Base-by-base conservation (phyloP, 192 early-diverging fungal species). In the Mortierella claussenii region DNA sequence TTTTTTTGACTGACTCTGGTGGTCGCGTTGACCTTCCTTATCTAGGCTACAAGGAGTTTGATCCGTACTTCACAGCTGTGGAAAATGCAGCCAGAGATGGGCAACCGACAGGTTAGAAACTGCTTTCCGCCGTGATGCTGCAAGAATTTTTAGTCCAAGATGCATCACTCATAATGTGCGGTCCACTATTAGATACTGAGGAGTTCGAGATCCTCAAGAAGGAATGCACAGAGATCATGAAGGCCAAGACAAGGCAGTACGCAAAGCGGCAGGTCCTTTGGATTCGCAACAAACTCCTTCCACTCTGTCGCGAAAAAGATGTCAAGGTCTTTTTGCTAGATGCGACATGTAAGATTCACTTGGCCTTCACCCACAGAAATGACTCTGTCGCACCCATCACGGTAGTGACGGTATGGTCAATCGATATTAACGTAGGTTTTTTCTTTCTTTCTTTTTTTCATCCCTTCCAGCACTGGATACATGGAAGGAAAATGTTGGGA, bases 41-140 rank as follows among this genome's bases (percentile, higher is more conserved):
- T n/a, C n/a, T n/a, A 74, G 96, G 96, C 0, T 97, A 95, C 71
- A 94, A 96, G 63, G 96, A 96, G 67, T 96, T 96, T 70, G 83
- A 90, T 40, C 68, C 81, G 4, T 96, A 95, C 59, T 82, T 96
- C 26, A 58, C 70, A 10, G 80, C 79, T 0, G 30, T 86, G 3
- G 84, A 85, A 31, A 27, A 55, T 3, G 73, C 73, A 2, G 27
- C 66, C 15, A 56, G 34, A 17, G 46, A 51, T 11, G 11, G 43
- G 2, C 56, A 51, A 34, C 48, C 69, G 31, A 59, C 65, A 49
- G 61, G 76, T 69, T 52, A 51, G 44, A 28, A 54, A 21, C n/a
- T n/a, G n/a, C n/a, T n/a, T n/a, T n/a, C n/a, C n/a, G n/a, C n/a
- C n/a, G n/a, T n/a, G n/a, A n/a, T n/a, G n/a, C n/a, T n/a, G n/a